Conservation (phyloP, 345 rosid genomes). For the Eucalyptus sideroxylon region DNA sequence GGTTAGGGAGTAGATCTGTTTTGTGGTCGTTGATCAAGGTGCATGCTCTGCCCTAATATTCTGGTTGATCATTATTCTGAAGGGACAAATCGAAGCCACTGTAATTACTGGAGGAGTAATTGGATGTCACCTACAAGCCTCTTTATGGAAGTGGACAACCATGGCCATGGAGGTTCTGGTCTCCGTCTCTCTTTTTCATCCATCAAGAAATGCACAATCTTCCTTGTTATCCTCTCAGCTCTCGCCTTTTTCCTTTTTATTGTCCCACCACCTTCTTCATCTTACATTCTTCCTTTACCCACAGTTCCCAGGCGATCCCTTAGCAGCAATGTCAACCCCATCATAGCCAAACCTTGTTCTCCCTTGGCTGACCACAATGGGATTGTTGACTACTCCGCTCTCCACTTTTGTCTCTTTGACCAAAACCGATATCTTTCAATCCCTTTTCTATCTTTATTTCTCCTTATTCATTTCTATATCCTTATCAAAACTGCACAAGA, state of each 20-base stretch:
- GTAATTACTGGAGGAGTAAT: background rate
- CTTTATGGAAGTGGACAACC: background rate
- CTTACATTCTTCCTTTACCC: background rate
- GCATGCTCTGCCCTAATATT: background rate
- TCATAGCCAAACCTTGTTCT: slow-evolving; percentile 26
- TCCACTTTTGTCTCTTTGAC: slow-evolving; percentile 55
- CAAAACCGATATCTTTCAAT: slow-evolving; percentile 36
- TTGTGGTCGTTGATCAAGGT: background rate
- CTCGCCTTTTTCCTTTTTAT: slow-evolving; percentile 33
- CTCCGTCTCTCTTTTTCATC: background rate
- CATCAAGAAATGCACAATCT: slow-evolving; percentile 22
- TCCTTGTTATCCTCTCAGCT: slow-evolving; percentile 28
- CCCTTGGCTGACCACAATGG: slow-evolving; percentile 6
- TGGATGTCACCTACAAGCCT: background rate
- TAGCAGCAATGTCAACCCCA: background rate
- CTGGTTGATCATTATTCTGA: background rate
- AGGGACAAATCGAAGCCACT: background rate
- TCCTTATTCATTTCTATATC: slow-evolving; percentile 66
- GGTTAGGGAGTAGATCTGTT: background rate
- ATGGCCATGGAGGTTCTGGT: background rate
- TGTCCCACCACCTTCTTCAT: background rate
- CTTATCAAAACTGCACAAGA: slow-evolving; percentile 93
- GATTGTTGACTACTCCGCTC: slow-evolving; percentile 46
- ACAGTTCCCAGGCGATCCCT: slow-evolving; percentile 28
- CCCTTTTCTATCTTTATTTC: slow-evolving; percentile 38